phyloP scores from a whole-genome alignment of 73 alveolate genomes.

The Uronychia setigera region DNA sequence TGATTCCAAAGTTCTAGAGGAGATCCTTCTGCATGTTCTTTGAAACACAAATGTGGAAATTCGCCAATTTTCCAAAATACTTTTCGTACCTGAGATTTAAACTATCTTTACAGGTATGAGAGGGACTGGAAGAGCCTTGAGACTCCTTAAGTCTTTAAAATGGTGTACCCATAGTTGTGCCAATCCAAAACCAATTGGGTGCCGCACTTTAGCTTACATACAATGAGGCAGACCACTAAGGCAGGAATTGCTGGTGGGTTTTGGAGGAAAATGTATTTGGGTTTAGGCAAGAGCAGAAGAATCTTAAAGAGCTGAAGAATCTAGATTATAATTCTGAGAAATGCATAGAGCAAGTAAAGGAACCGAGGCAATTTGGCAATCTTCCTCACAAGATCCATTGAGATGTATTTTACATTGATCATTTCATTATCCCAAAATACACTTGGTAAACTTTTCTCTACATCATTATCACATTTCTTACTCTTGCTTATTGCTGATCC shows the following conservation, averaged over 20 bases:
- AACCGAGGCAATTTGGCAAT: slow-evolving; percentile 57
- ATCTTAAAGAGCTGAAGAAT: slow-evolving; percentile 70
- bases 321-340: slow-evolving; percentile 76
- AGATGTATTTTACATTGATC: slow-evolving; percentile 64
- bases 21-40: slow-evolving; percentile 76
- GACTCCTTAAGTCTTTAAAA: slow-evolving; percentile 81
- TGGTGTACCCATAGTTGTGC: slow-evolving; percentile 98
- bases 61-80: slow-evolving; percentile 82
- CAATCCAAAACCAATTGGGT: slow-evolving; percentile 90
- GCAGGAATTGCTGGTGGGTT: slow-evolving; percentile 98
- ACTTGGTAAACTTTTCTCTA: too few species aligned
- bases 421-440: too few species aligned
- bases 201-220: slow-evolving; percentile 62
- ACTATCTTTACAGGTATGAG: neutral
- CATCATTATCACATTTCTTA: too few species aligned
- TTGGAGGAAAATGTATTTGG: slow-evolving; percentile 77
- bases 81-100: slow-evolving; percentile 72
- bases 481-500: too few species aligned
- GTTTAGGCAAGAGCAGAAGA: slow-evolving; percentile 72
- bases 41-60: slow-evolving; percentile 91
- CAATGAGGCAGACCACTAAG: slow-evolving; percentile 68
- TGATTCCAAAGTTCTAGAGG: slow-evolving; percentile 39
- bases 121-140: slow-evolving; percentile 10
- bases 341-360: slow-evolving; percentile 75
- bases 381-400: slow-evolving; percentile 55